Base-by-base conservation (phyloP, 495 filamentous ascomycete genomes). In the Immersiella caudata region DNA sequence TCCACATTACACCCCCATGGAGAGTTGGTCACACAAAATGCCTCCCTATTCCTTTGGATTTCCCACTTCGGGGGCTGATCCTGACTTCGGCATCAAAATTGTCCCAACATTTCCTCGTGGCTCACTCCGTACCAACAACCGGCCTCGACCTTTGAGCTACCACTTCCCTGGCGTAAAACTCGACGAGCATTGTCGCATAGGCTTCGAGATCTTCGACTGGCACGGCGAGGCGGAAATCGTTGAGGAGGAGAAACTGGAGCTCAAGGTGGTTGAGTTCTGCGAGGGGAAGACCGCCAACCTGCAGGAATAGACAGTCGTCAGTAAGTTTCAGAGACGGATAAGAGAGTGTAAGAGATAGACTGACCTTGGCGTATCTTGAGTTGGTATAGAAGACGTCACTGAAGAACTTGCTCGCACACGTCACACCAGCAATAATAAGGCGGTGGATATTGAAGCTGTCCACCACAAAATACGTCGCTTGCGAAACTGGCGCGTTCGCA, bases 351-450 rank as follows among this genome's bases (percentile, higher is more conserved):
- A 18, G 4, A 54, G 16, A 20, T 35, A 35, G 57, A 59, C 83
- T 68, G 86, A 97, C 95, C 91, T 98, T 99, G 68, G 96, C 95
- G 77, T 99, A 99, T 86, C 95, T 85, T 55, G 96, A 98, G 79
- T 99, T 99, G 20, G 95, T 99, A 74, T 98, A 99, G 73, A 99
- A 99, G 52, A 98, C 93, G 82, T 99, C 95, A 3, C 94, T 97
- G 78, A 99, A 99, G 84, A 98, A 99, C 81, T 99, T 99, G 86
- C 94, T 97, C 12, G 96, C 94, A 78, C 96, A 98, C 18, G 95
- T 98, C 56, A 99, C 96, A 22, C 94, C 95, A 9, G 95, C 93
- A 77, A 99, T 99, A 55, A 98, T 94, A 62, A 99, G 81, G 27
- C 95, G 89, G 73, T 99, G 95, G 70, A 99, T 99, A 79, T 99